Base-by-base conservation (phyloP, 106 monocot genomes). In the Acorus calamus region DNA sequence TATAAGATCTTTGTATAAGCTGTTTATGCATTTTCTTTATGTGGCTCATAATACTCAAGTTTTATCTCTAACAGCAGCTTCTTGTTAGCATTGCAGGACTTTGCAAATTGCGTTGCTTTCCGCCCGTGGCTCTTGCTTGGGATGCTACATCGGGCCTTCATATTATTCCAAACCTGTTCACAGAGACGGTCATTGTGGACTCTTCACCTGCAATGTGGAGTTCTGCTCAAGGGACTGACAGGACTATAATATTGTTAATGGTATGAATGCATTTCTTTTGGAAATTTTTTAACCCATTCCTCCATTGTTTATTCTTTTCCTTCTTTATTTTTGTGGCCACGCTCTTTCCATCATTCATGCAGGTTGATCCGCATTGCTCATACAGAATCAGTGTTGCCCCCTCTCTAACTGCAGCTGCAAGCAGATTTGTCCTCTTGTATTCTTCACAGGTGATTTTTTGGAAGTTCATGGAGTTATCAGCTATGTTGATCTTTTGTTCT, bases 321-420 rank as follows among this genome's bases (percentile, higher is more conserved):
- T 28, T 28, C 28, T 28, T 28, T 28, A 28, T 28, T 28, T 28
- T 0, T 28, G 28, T 28, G 46, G 4, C 4, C 9, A 44, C 3
- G 11, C n/a, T 2, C 61, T 45, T 5, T 8, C 42, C n/a, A 8
- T 7, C 8, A 66, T 71, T 64, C 0, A 57, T 81, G 69, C 77
- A 98, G 96, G 91, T 82, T 41, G 96, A 98, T 80, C 91, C 96
- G 50, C 96, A 98, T 79, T 98, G 96, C 66, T 98, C 96, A 46
- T 98, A 98, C 56, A 68, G 75, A 77, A 66, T 87, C 44, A 83
- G 63, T 63, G 42, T 80, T 76, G 75, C 80, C 63, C 79, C 83
- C 68, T 98, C 91, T 72, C 48, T 78, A 10, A 57, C 71, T 56
- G 76, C 85, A 65, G 78, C 87, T 11, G 84, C 96, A 57, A 78